A percentile compares a stretch with the other conserved stretches of the same genome.
These are phyloP conservation scores for Penicillium ochrochloron DNA, from an alignment of 495 filamentous ascomycete species.

Conservation along the genomic window DNA sequence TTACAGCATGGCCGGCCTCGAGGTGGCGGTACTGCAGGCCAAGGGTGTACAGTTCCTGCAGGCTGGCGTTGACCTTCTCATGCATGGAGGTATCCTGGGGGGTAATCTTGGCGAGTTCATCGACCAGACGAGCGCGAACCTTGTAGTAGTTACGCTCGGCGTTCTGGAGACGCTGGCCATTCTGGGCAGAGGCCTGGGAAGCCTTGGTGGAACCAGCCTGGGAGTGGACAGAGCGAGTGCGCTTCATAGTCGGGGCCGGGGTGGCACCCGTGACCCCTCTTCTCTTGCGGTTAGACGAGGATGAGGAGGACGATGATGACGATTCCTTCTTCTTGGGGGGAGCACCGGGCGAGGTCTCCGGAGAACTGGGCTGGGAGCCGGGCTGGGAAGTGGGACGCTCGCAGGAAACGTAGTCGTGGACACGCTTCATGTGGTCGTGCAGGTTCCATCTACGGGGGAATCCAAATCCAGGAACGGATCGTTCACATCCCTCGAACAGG, in stretches of 20 bases:
- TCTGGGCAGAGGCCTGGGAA: slow-evolving; percentile 39
- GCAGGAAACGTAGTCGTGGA: slow-evolving; percentile 75
- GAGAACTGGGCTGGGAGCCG: slow-evolving; percentile 39
- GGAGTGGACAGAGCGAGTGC: slow-evolving; percentile 50
- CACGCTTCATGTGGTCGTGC: slow-evolving; percentile 90
- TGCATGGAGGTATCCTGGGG: slow-evolving; percentile 51
- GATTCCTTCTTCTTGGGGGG: slow-evolving; percentile 48
- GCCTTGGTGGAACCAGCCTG: slow-evolving; percentile 44
- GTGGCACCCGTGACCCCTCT: slow-evolving; percentile 43
- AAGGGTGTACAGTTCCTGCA: slow-evolving; percentile 53
- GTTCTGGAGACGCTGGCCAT: slow-evolving; percentile 50
- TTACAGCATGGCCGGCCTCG: slow-evolving; percentile 50
- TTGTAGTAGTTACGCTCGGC: slow-evolving; percentile 52
- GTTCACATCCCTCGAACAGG: slow-evolving; percentile 81
- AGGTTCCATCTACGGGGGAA: slow-evolving; percentile 95
- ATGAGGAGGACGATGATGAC: slow-evolving; percentile 8
- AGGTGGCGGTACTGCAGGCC: slow-evolving; percentile 52
- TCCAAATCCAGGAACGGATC: slow-evolving; percentile 76
- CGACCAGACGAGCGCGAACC: slow-evolving; percentile 48
- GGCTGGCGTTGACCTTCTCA: slow-evolving; percentile 54
- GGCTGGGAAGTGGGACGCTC: slow-evolving; percentile 33
- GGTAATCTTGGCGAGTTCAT: slow-evolving; percentile 46
- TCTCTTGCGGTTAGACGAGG: slow-evolving; percentile 43
- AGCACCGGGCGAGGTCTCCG: slow-evolving; percentile 42
- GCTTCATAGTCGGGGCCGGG: slow-evolving; percentile 51